phyloP scores from a whole-genome alignment of 805 yeast genomes.

The Ogataea henricii region DNA sequence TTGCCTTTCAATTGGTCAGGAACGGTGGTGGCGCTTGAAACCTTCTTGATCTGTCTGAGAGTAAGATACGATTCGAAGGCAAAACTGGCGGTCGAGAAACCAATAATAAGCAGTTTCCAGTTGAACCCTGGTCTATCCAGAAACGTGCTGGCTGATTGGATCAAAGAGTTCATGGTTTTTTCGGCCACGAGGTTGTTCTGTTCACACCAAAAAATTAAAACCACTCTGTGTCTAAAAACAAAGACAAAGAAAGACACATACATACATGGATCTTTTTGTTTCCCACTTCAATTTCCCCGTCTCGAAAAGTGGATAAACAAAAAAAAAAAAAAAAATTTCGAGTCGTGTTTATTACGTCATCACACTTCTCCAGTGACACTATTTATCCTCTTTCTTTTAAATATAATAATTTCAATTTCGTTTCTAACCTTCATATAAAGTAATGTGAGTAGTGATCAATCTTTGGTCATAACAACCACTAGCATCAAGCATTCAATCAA shows the following conservation, averaged over 20 bases:
- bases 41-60: constrained; percentile 72
- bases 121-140: constrained; percentile 70
- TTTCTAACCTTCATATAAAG: constrained; percentile 15
- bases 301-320: neutral
- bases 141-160: constrained; percentile 45
- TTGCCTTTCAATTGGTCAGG: constrained; percentile 72
- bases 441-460: constrained; percentile 8
- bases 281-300: too few species aligned
- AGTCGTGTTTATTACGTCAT: neutral
- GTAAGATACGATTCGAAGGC: constrained; percentile 73
- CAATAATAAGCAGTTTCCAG: constrained; percentile 78
- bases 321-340: neutral
- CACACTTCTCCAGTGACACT: neutral
- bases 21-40: constrained; percentile 51
- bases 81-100: constrained; percentile 74
- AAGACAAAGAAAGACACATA: neutral
- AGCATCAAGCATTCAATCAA: constrained; percentile 10
- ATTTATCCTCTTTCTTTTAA: neutral
- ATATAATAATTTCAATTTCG: constrained; percentile 12
- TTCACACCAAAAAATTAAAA: too few species aligned
- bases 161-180: constrained; percentile 29
- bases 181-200: too few species aligned
- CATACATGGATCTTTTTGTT: neutral
- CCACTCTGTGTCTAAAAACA: too few species aligned
- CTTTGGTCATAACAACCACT: constrained; percentile 7